Base-by-base conservation (phyloP, 1,284 basidiomycete species). In the Papiliotrema laurentii region DNA sequence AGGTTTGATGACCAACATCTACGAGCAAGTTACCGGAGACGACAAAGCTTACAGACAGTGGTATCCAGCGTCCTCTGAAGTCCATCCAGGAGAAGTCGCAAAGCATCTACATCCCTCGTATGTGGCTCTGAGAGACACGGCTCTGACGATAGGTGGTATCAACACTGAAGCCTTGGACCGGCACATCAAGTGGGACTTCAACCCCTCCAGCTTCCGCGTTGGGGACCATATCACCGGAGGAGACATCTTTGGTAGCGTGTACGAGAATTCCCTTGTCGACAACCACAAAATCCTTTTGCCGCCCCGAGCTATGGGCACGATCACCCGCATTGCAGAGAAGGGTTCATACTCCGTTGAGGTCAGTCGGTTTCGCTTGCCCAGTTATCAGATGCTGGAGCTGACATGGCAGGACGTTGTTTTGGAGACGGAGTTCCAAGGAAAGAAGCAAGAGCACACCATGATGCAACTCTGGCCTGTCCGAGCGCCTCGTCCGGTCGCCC, bases 401-500 rank as follows among this genome's bases (percentile, higher is more conserved):
- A 53, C 25, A 16, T 39, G 14, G 18, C 61, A 93, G 88, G 94
- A 99, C 69, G 80, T 94, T 41, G 87, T 99, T 11, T 79, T 97
- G 49, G 94, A 97, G 77, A 97, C 93, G 27, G 96, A 98, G 69
- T 98, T 99, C 71, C 84, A 98, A 60, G 96, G 94, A 61, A 91
- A 93, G 78, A 87, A 81, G 50, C 89, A 91, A 18, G 80, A 92
- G 67, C 93, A 97, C 74, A 87, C 88, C 11, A 86, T 99, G 84
- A 89, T 94, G 85, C 94, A 98, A 71, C 78, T 93, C 33, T 99
- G 96, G 96, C 96, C 96, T 58, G 96, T 98, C 54, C 90, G 96
- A 72, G 96, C 94, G 21, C 93, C 96, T 47, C 84, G 96, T 56
- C 96, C 96, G 18, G 88, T 92, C 35, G 79, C 89, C 33, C 88